Evolutionary conservation across 164 flowering plant species (phyloP).

Genomic region (Piper betle): DNA sequence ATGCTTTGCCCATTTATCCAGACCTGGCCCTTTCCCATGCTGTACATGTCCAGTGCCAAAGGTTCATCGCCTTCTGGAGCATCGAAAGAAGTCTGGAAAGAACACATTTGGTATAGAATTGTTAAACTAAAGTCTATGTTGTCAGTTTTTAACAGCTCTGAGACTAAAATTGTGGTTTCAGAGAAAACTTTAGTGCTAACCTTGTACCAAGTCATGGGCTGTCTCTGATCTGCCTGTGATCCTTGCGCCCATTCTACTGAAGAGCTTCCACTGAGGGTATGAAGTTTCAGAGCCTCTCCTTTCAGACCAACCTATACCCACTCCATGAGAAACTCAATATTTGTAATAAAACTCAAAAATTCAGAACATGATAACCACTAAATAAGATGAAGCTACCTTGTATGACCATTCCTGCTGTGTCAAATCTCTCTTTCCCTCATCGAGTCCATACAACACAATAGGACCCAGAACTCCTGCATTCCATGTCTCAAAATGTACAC

Average conservation of each 20-base stretch:
- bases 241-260: constrained; percentile 72
- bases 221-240: constrained; percentile 33
- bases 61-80: constrained; percentile 64
- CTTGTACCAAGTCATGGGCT: constrained; percentile 89
- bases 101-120: background rate
- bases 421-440: constrained; percentile 68
- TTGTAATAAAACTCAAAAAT: background rate
- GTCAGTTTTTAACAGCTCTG: too few species aligned
- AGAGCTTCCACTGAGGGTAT: constrained; percentile 54
- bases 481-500: constrained; percentile 66
- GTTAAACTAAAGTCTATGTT: too few species aligned
- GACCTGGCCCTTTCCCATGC: constrained; percentile 87
- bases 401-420: constrained; percentile 83
- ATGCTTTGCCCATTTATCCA: constrained; percentile 79
- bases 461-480: constrained; percentile 98
- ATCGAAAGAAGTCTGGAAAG: constrained; percentile 39
- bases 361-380: background rate
- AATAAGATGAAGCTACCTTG: constrained; percentile 41
- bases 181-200: constrained; percentile 16
- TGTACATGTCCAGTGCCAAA: constrained; percentile 62
- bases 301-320: constrained; percentile 58
- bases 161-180: too few species aligned
- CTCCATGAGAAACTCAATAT: background rate
- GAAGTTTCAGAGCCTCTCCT: constrained; percentile 65
- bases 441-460: constrained; percentile 59